These are phyloP conservation scores for Fonsecaea pedrosoi DNA, from an alignment of 2,329 filamentous ascomycete genomes.

Conservation along the genomic window DNA sequence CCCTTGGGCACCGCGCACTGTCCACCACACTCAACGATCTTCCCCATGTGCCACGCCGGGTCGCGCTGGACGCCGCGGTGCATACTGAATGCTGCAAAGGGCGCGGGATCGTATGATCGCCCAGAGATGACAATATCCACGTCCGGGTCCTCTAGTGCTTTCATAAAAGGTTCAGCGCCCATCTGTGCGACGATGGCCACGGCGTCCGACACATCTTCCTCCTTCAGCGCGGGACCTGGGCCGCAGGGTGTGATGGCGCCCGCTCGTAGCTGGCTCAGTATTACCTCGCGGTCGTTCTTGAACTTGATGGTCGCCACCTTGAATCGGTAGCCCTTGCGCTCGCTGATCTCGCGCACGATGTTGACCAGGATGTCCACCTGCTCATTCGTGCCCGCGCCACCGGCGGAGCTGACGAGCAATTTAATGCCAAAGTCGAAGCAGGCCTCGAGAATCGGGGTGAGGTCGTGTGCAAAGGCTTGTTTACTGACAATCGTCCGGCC, in stretches of 20 bases:
- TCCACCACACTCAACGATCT: slow-evolving; percentile 62
- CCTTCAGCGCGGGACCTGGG: slow-evolving; percentile 51
- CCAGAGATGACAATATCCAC: slow-evolving; percentile 59
- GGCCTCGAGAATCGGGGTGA: not conserved
- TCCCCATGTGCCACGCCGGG: slow-evolving; percentile 53
- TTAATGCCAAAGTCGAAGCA: slow-evolving; percentile 1
- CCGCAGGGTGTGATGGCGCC: slow-evolving; percentile 24
- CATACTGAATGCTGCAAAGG: slow-evolving; percentile 50
- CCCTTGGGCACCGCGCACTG: slow-evolving; percentile 58
- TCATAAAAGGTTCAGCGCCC: slow-evolving; percentile 53
- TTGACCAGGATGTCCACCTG: not conserved
- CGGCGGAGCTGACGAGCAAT: not conserved
- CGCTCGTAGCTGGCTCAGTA: slow-evolving; percentile 6
- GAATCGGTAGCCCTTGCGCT: not conserved
- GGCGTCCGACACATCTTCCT: slow-evolving; percentile 49
- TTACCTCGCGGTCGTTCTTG: slow-evolving; percentile 1
- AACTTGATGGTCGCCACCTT: slow-evolving; percentile 6
- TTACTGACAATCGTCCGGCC: slow-evolving; percentile 10
- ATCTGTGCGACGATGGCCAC: slow-evolving; percentile 55
- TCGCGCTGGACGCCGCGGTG: slow-evolving; percentile 42
- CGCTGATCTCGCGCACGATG: not conserved
- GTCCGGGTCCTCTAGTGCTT: slow-evolving; percentile 45
- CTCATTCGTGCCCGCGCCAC: not conserved
- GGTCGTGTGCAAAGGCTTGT: not conserved
- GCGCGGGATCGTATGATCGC: slow-evolving; percentile 51